phyloP scores from a whole-genome alignment of 1,284 basidiomycete species.

The Boletus semigastroideus region DNA sequence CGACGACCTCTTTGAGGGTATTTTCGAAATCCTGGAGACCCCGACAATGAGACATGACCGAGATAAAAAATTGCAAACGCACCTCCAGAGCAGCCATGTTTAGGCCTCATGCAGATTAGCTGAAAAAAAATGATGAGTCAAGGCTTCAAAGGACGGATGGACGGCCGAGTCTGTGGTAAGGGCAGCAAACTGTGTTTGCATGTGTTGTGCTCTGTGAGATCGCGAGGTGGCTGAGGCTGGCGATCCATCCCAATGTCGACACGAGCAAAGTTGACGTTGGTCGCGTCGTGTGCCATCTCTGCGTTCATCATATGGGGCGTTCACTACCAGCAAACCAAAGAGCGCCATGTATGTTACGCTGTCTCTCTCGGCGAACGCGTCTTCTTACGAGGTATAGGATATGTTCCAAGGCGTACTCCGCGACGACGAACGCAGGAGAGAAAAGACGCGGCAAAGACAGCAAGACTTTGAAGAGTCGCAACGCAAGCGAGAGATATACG shows the following conservation, averaged over 20 bases:
- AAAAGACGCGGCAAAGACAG: conserved; percentile 70
- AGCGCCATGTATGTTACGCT: conserved; percentile 67
- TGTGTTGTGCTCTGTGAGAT: conserved; percentile 24
- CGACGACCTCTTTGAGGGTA: conserved; percentile 75
- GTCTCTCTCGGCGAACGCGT: not conserved
- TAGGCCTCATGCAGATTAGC: conserved; percentile 14
- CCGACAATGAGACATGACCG: conserved; percentile 5
- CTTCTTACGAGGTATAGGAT: conserved; percentile 47
- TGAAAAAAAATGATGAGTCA: conserved; percentile 3
- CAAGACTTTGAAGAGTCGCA: conserved; percentile 65
- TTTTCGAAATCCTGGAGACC: conserved; percentile 69
- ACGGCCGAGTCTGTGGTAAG: conserved; percentile 4
- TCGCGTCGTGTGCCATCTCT: conserved; percentile 65
- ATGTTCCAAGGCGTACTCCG: conserved; percentile 91
- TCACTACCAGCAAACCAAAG: conserved; percentile 84
- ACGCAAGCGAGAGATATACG: conserved; percentile 65
- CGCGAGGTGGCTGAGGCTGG: conserved; percentile 19
- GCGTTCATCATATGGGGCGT: conserved; percentile 86
- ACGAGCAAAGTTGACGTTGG: conserved; percentile 76
- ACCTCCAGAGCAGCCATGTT: conserved; percentile 30
- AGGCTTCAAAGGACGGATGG: not conserved
- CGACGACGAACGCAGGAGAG: conserved; percentile 78
- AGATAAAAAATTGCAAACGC: not conserved
- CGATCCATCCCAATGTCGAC: conserved; percentile 54
- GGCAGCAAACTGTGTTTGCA: conserved; percentile 21